Conservation (phyloP, 2,329 filamentous ascomycete genomes). For the Bipolaris zeicola region DNA sequence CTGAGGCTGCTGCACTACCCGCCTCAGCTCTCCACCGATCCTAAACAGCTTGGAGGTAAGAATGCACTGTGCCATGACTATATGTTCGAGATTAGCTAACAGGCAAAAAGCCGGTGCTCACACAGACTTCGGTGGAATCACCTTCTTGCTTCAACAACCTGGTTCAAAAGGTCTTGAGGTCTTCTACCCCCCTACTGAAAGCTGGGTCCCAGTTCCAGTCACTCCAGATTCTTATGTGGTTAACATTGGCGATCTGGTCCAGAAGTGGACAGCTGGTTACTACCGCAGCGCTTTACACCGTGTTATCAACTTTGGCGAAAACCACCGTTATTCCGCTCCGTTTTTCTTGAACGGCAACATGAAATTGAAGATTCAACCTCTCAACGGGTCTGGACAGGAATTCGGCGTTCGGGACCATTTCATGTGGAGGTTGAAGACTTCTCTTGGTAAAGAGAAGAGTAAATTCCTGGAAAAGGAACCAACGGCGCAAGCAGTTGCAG, state of each 20-base stretch:
- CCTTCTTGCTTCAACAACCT: conserved; percentile 20
- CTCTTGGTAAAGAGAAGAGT: not conserved
- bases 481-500: not conserved
- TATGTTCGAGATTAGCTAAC: not conserved
- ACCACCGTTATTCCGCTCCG: not conserved
- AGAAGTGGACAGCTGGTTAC: conserved; percentile 15
- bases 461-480: not conserved
- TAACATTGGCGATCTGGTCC: conserved; percentile 15
- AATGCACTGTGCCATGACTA: not conserved
- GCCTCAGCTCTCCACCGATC: not conserved
- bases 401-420: not conserved
- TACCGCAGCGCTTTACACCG: conserved; percentile 16
- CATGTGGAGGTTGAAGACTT: not conserved
- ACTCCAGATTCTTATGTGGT: conserved; percentile 10
- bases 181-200: not conserved
- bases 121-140: conserved; percentile 25
- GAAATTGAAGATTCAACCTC: not conserved
- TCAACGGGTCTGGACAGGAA: not conserved
- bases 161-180: conserved; percentile 20
- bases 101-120: conserved; percentile 10
- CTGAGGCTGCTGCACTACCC: not conserved
- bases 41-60: not conserved
- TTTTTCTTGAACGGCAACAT: not conserved
- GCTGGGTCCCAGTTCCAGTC: conserved; percentile 14
- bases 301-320: conserved; percentile 10